Evolutionary conservation across 2,329 filamentous ascomycete genomes (phyloP).

Genomic region (Sporothrix inflata): DNA sequence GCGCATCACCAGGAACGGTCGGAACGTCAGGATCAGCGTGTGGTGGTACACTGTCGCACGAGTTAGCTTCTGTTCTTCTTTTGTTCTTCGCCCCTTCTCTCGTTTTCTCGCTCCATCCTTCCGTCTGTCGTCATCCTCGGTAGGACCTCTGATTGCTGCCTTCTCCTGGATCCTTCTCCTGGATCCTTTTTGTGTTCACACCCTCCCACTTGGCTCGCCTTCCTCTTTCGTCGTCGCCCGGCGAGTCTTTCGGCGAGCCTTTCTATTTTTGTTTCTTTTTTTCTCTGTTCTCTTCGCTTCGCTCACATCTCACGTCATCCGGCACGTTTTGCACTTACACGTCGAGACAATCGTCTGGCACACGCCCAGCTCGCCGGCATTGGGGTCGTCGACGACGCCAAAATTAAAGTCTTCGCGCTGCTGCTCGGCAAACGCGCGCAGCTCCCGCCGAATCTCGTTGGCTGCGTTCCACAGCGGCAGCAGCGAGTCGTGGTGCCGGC

Average conservation of each 20-base stretch:
- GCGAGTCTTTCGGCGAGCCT: neutral
- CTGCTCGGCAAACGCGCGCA: slow-evolving; percentile 31
- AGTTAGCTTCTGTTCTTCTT: neutral
- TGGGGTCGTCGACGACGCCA: slow-evolving; percentile 29
- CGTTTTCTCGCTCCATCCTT: neutral
- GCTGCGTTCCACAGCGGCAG: slow-evolving; percentile 34
- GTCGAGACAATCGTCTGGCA: slow-evolving; percentile 34
- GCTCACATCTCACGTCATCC: neutral
- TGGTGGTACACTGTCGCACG: slow-evolving; percentile 32
- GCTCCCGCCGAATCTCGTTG: slow-evolving; percentile 32
- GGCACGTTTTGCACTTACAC: slow-evolving; percentile 17
- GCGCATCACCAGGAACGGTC: slow-evolving; percentile 33
- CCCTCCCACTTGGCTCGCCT: neutral
- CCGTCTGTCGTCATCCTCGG: neutral
- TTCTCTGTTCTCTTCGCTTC: neutral
- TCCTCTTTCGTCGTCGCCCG: neutral
- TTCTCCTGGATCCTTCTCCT: neutral
- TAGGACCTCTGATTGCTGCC: too few relatives aligned
- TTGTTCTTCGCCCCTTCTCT: neutral
- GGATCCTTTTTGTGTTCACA: neutral
- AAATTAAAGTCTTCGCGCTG: slow-evolving; percentile 30
- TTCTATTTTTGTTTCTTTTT: neutral
- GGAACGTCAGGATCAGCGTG: slow-evolving; percentile 32
- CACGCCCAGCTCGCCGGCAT: slow-evolving; percentile 30
- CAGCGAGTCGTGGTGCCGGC: slow-evolving; percentile 32